Evolutionary conservation across 2,329 filamentous ascomycete genomes (phyloP).

Genomic region (Hymenoscyphus fraxineus): DNA sequence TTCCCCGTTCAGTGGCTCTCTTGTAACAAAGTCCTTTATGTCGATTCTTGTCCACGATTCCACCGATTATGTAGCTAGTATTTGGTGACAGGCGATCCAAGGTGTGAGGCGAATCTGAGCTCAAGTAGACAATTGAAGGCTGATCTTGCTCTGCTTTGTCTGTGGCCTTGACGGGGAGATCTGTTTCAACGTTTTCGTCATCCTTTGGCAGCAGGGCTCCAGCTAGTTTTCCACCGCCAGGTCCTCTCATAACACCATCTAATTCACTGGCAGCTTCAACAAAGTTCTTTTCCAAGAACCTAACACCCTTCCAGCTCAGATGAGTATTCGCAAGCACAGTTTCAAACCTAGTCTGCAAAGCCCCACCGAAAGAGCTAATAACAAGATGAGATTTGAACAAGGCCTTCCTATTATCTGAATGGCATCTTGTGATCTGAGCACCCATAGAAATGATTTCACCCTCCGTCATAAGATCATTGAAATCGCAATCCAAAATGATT

Average conservation of each 20-base stretch:
- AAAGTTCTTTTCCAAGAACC: slow-evolving; percentile 72
- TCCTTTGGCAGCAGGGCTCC: slow-evolving; percentile 38
- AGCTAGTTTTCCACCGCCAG: slow-evolving; percentile 52
- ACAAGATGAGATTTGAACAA: slow-evolving; percentile 67
- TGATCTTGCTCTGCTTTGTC: not conserved
- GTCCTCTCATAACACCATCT: slow-evolving; percentile 61
- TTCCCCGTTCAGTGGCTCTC: slow-evolving; percentile 66
- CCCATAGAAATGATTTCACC: slow-evolving; percentile 80
- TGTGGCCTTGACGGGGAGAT: not conserved
- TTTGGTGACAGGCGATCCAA: slow-evolving; percentile 80
- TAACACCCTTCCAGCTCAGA: slow-evolving; percentile 73
- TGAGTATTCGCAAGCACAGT: slow-evolving; percentile 68
- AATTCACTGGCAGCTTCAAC: slow-evolving; percentile 63
- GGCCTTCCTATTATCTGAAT: slow-evolving; percentile 78
- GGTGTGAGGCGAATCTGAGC: slow-evolving; percentile 84
- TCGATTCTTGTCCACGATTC: slow-evolving; percentile 91
- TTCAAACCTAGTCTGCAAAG: slow-evolving; percentile 75
- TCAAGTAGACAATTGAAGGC: slow-evolving; percentile 70
- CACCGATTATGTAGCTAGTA: slow-evolving; percentile 89
- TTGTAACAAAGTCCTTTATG: slow-evolving; percentile 94
- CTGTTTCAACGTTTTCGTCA: not conserved
- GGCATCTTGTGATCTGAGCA: slow-evolving; percentile 79
- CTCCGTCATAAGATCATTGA: slow-evolving; percentile 84
- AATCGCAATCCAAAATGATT: slow-evolving; percentile 86
- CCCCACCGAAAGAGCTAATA: slow-evolving; percentile 73